A percentile compares a stretch with the other conserved stretches of the same genome.
Conservation (phyloP, 305 asterid species). For the Fraxinus ornus region DNA sequence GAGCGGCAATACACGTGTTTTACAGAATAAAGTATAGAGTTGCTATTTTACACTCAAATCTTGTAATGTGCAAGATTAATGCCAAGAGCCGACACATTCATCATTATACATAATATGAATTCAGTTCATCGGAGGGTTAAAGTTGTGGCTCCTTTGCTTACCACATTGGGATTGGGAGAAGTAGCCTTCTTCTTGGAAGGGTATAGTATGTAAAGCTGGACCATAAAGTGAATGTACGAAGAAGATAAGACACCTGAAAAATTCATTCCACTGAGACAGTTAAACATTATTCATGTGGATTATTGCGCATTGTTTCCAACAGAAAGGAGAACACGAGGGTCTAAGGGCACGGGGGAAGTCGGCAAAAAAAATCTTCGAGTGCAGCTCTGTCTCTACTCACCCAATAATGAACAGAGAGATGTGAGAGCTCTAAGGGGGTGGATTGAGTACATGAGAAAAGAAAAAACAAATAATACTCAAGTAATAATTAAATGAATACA, state of each 20-base stretch:
- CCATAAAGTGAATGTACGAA: slow-evolving; percentile 60
- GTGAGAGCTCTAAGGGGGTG: too few species aligned
- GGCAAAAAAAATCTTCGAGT: too few species aligned
- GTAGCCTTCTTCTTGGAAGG: slow-evolving; percentile 27
- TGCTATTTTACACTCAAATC: background rate
- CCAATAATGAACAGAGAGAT: too few species aligned
- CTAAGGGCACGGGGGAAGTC: too few species aligned
- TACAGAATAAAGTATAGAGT: background rate
- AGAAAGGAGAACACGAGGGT: background rate
- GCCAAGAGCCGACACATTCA: background rate
- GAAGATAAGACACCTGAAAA: slow-evolving; percentile 58
- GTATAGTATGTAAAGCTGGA: slow-evolving; percentile 62
- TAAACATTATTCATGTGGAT: background rate
- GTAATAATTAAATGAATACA: too few species aligned
- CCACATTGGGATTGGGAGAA: slow-evolving; percentile 30
- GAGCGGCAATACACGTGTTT: background rate
- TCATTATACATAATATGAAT: slow-evolving; percentile 35
- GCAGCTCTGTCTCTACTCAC: too few species aligned
- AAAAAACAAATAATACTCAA: too few species aligned
- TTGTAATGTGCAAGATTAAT: background rate
- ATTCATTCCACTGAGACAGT: background rate
- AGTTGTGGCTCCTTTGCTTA: slow-evolving; percentile 45
- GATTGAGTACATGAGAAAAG: too few species aligned
- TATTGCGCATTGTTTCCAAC: too few species aligned
- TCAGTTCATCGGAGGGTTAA: slow-evolving; percentile 33